Evolutionary conservation across 2,329 filamentous ascomycete species (phyloP).

Genomic region (Aspergillus versicolor): DNA sequence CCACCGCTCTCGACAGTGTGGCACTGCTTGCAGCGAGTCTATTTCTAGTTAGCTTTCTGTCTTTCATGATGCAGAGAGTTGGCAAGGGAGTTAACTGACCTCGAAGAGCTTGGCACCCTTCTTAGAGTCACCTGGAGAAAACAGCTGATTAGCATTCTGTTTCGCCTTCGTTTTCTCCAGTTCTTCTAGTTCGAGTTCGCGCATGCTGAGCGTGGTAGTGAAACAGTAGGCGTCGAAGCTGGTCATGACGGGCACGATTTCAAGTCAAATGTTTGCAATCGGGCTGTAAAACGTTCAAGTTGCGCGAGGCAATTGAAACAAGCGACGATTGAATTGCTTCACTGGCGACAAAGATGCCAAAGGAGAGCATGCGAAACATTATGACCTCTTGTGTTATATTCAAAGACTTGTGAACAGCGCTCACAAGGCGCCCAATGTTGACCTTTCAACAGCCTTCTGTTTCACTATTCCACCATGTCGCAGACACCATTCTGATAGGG

Average conservation of each 20-base stretch:
- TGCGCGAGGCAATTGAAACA: background rate
- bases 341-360: background rate
- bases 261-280: background rate
- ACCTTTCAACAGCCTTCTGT: background rate
- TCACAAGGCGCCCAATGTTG: background rate
- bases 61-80: background rate
- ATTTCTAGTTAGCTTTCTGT: constrained; percentile 9
- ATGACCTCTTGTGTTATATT: background rate
- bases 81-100: constrained; percentile 45
- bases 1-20: constrained; percentile 90
- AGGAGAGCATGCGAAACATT: background rate
- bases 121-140: constrained; percentile 73
- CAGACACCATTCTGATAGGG: background rate
- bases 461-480: background rate
- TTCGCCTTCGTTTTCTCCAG: constrained; percentile 15
- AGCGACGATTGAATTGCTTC: background rate
- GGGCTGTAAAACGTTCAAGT: background rate
- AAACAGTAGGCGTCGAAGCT: constrained; percentile 27
- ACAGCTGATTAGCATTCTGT: constrained; percentile 27
- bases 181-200: constrained; percentile 24
- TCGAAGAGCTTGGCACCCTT: constrained; percentile 99
- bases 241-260: constrained; percentile 20
- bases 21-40: constrained; percentile 96
- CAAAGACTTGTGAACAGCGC: background rate
- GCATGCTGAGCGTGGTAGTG: constrained; percentile 22